A percentile compares a stretch with the other conserved stretches of the same genome.
Evolutionary conservation across 495 filamentous ascomycete genomes (phyloP).

Genomic region (Staphylotrichum longicolle): DNA sequence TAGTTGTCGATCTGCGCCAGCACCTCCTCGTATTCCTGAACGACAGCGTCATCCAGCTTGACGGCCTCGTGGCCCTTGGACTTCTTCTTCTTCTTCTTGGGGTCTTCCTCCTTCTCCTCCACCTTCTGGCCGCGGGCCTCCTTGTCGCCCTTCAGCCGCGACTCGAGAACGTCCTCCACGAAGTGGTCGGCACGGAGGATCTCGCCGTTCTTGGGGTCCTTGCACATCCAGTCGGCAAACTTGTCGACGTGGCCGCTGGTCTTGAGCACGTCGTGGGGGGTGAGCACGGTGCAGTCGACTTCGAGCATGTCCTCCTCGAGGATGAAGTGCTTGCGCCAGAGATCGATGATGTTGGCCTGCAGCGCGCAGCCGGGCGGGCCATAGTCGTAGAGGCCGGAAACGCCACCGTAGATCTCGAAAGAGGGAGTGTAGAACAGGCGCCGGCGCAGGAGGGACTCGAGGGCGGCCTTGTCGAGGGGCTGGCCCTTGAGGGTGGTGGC

Average conservation of each 20-base stretch:
- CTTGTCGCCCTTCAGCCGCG: slow-evolving; percentile 76
- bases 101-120: slow-evolving; percentile 58
- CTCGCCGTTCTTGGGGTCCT: slow-evolving; percentile 95
- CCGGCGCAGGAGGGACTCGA: slow-evolving; percentile 82
- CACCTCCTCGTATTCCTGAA: slow-evolving; percentile 67
- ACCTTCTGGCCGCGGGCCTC: slow-evolving; percentile 71
- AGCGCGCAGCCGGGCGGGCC: slow-evolving; percentile 78
- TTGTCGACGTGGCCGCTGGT: slow-evolving; percentile 97
- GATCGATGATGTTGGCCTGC: slow-evolving; percentile 81
- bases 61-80: slow-evolving; percentile 57
- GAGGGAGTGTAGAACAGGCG: slow-evolving; percentile 92
- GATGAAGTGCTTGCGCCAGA: slow-evolving; percentile 91
- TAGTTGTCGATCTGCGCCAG: slow-evolving; percentile 78
- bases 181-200: slow-evolving; percentile 94
- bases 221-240: slow-evolving; percentile 99
- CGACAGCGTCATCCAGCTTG: slow-evolving; percentile 65
- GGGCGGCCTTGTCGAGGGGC: slow-evolving; percentile 72
- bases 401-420: slow-evolving; percentile 91
- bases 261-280: slow-evolving; percentile 87
- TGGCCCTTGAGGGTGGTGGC: slow-evolving; percentile 82
- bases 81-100: slow-evolving; percentile 54
- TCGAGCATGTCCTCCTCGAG: slow-evolving; percentile 88
- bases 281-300: slow-evolving; percentile 81
- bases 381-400: slow-evolving; percentile 82
- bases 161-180: slow-evolving; percentile 88